Percentiles rank a stretch among this genome's conserved stretches.
phyloP scores from a whole-genome alignment of 139 green algal genomes.

The Chlamydomonas sp. region DNA sequence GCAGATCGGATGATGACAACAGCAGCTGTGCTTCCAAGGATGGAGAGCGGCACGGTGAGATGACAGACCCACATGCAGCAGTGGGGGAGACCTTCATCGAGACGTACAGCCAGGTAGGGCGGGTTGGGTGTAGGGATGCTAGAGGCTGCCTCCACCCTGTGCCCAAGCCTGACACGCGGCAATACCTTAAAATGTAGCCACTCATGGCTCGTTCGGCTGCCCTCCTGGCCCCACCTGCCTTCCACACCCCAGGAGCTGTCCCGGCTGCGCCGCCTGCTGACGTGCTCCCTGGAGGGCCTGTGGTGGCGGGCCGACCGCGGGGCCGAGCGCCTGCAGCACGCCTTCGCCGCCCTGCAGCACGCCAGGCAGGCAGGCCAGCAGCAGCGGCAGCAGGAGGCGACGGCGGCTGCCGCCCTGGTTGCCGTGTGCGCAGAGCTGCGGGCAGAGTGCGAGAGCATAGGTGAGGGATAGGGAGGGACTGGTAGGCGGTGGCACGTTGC shows the following conservation, averaged over 20 bases:
- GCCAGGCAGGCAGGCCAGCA: too few species aligned
- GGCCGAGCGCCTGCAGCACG: neutral
- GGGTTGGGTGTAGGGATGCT: too few species aligned
- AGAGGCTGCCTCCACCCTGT: too few species aligned
- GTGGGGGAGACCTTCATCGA: too few species aligned
- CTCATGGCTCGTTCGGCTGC: neutral
- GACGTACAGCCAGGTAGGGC: too few species aligned
- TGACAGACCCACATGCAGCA: too few species aligned
- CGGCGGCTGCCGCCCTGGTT: neutral
- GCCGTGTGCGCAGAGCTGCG: constrained; percentile 4
- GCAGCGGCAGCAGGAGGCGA: neutral
- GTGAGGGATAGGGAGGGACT: neutral
- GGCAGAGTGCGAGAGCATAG: constrained; percentile 8
- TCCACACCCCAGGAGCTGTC: constrained; percentile 3
- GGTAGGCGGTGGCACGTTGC: neutral
- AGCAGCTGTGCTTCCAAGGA: too few species aligned
- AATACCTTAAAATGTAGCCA: neutral
- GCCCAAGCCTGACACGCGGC: too few species aligned
- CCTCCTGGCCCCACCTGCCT: neutral
- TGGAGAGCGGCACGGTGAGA: too few species aligned
- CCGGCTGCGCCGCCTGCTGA: neutral
- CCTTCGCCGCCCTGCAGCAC: neutral
- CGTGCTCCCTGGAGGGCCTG: neutral
- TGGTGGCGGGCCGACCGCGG: neutral
- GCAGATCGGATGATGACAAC: too few species aligned